Conservation (phyloP, 202 grass and related monocot species). For the Tripidium arundinaceum region DNA sequence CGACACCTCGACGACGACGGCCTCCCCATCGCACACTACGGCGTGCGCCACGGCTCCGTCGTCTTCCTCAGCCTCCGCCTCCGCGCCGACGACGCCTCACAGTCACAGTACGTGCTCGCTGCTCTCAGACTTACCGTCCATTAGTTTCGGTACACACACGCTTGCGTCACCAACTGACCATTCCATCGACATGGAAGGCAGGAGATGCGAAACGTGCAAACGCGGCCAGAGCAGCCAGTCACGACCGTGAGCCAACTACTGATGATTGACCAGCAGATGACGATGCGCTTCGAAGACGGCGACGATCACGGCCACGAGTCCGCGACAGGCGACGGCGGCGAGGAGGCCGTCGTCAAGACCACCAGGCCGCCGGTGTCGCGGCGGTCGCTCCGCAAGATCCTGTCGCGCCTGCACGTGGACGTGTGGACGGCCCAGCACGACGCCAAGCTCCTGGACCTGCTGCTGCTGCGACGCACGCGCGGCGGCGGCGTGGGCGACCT, state of each 20-base stretch:
- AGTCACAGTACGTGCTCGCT: constrained; percentile 18
- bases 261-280: neutral
- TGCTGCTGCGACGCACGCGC: neutral
- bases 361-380: constrained; percentile 36
- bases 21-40: constrained; percentile 5
- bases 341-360: neutral
- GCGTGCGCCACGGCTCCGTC: constrained; percentile 31
- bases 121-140: neutral
- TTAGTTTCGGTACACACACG: neutral
- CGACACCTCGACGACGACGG: constrained; percentile 37
- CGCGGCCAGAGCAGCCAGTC: neutral
- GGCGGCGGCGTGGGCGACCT: neutral
- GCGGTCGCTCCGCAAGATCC: constrained; percentile 41
- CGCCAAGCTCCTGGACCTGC: constrained; percentile 40
- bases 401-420: constrained; percentile 40
- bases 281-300: neutral
- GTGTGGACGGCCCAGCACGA: constrained; percentile 45
- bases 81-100: neutral
- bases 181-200: neutral
- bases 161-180: neutral
- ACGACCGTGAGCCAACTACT: neutral
- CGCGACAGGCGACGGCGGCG: neutral
- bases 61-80: constrained; percentile 49
- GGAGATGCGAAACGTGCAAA: constrained; percentile 4
- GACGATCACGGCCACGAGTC: neutral